A percentile compares a stretch with the other conserved stretches of the same genome.
These are phyloP conservation scores for Brassica balearica DNA, from an alignment of 441 rosid genomes.

Conservation along the genomic window DNA sequence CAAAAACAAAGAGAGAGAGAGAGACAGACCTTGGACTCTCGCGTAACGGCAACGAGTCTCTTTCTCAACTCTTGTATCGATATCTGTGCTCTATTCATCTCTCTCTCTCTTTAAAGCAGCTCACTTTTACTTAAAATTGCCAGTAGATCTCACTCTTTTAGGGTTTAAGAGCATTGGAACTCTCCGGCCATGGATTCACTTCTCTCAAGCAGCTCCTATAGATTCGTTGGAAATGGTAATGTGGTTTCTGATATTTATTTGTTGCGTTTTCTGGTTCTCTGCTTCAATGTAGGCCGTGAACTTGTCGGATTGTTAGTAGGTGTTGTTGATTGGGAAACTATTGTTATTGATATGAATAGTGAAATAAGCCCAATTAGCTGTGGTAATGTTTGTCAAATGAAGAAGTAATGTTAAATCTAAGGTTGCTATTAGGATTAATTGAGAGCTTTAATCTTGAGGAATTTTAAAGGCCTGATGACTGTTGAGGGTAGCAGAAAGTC, in stretches of 20 bases:
- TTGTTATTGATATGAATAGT: too few species aligned
- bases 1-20: conserved; percentile 14
- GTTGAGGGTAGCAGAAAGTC: background rate
- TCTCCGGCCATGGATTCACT: conserved; percentile 37
- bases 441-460: background rate
- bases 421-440: background rate
- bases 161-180: conserved; percentile 36
- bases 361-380: too few species aligned
- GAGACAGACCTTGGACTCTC: background rate
- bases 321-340: too few species aligned
- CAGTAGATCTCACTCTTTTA: conserved; percentile 28
- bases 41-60: conserved; percentile 39
- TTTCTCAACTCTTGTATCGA: conserved; percentile 21
- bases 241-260: conserved; percentile 11
- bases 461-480: background rate
- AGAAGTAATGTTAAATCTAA: too few species aligned
- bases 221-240: conserved; percentile 35
- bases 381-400: too few species aligned
- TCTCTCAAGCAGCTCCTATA: conserved; percentile 11
- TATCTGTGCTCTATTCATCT: conserved; percentile 29
- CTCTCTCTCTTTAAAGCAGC: conserved; percentile 20
- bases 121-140: conserved; percentile 7
- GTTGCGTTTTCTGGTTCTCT: conserved; percentile 4
- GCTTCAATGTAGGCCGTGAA: background rate
- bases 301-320: background rate